Evolutionary conservation across 345 rosid species (phyloP), one percentile per base, ranked within the genome.

Genomic region (Pugionium cornutum): DNA sequence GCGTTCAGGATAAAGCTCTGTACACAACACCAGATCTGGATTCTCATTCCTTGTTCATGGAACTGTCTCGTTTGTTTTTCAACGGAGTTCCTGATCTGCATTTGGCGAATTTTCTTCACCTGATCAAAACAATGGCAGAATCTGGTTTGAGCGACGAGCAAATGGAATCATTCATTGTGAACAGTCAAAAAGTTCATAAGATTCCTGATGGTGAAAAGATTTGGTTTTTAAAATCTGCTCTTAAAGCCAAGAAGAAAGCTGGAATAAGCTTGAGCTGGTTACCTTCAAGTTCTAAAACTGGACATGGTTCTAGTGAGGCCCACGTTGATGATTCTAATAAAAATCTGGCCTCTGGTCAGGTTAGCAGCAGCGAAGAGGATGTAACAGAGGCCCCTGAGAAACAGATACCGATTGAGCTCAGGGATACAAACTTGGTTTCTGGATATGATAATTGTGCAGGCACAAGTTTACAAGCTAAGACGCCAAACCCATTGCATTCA

Each of bases 91-190:
- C 91, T 34, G 81, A 92, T 58, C 69, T 86, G 60, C 94, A 82
- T 68, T 52, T 89, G 74, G 96, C 98, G 47, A 89, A 89, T 81
- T 89, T 92, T 68, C 97, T 89, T 78, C 88, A 86, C 73, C 72
- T 88, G 87, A 79, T 92, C 62, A 83, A 83, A 74, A 83, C 87
- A 5, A 86, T 81, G 92, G 84, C 77, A 32, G 87, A 83, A 77
- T 82, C 88, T 59, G 94, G 97, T 29, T 78, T 84, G 68, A 65
- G 77, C 2, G 78, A 81, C 80, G 89, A 84, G 64, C 91, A 92
- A 76, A 76, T 75, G 25, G 94, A 92, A 74, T 72, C 79, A 27
- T 92, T 89, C 79, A 81, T 88, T 50, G 7, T 77, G 46, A 87
- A 82, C 72, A 82, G 85, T 75, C 98, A 92, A 77, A 89, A 86